Evolutionary conservation across 2,329 filamentous ascomycete genomes (phyloP).

Genomic region (Stenocarpella maydis): DNA sequence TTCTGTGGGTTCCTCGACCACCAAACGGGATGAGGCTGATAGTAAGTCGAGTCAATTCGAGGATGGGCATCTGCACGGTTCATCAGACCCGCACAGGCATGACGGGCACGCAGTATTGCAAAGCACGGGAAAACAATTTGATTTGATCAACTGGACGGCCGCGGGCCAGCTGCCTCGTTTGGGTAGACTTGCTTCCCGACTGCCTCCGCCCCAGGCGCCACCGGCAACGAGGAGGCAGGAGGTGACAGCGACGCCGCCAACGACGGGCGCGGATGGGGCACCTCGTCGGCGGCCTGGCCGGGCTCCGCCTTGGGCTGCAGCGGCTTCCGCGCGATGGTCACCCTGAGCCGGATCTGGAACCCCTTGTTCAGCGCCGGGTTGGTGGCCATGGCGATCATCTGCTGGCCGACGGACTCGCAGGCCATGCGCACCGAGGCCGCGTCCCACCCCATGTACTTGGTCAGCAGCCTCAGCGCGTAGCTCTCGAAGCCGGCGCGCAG

Average conservation of each 20-base stretch:
- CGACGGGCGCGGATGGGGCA: background rate
- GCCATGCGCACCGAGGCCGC: slow-evolving; percentile 55
- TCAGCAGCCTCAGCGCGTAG: slow-evolving; percentile 58
- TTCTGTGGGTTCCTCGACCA: too few species aligned
- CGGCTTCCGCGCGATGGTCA: slow-evolving; percentile 61
- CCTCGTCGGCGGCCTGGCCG: background rate
- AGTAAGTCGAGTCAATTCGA: background rate
- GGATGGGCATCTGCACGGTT: slow-evolving; percentile 13
- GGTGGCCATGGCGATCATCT: slow-evolving; percentile 58
- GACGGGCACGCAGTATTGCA: background rate
- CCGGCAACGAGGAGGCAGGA: background rate
- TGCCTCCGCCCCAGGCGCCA: background rate
- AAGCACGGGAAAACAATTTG: background rate
- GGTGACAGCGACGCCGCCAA: background rate
- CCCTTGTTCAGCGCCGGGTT: slow-evolving; percentile 52
- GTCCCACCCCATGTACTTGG: slow-evolving; percentile 61
- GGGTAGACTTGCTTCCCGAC: background rate
- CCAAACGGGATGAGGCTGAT: background rate
- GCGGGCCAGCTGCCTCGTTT: slow-evolving; percentile 6
- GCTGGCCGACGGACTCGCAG: slow-evolving; percentile 56
- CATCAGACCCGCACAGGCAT: background rate
- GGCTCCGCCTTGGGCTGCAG: slow-evolving; percentile 32
- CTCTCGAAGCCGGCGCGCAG: slow-evolving; percentile 61
- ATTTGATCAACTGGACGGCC: background rate
- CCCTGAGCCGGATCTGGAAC: slow-evolving; percentile 57